Base-by-base conservation (phyloP, 169 alveolate species). In the Neospora caninum region DNA sequence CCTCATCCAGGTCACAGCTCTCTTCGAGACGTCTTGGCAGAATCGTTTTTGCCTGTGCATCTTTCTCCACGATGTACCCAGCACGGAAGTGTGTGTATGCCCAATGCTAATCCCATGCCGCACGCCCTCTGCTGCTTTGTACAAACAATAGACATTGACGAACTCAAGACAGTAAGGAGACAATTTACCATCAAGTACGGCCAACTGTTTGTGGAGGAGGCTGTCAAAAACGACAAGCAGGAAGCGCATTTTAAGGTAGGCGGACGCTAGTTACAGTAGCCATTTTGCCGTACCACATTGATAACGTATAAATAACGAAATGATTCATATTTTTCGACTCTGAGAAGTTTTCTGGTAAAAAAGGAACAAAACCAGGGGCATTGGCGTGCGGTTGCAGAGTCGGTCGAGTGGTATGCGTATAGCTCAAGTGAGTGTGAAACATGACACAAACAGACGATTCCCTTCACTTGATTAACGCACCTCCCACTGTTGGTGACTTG, bases 151-250 rank as follows among this genome's bases (percentile, higher is more conserved):
- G 95, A 83, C 20, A 88, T 93, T 36, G 95, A 93, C 54, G 95
- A 93, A 45, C 91, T 93, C 80, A 83, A 86, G 36, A 42, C 67
- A 10, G 95, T 93, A 34, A 54, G 95, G 70, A 78, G 67, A 73
- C 95, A 93, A 64, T 43, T 93, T 29, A 84, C 88, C n/a, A 88
- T 78, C 87, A 93, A 93, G 87, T 93, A 53, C 83, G 95, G 95
- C 42, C 91, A 88, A 38, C 82, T 29, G 7, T 88, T 93, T 70
- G 95, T 93, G n/a, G 95, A 93, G 43, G 54, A 67, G 41, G 95
- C 95, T 25, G 73, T 78, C 41, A 73, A 73, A 73, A 93, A 93
- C 31, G 93, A 86, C 6, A 73, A 93, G 58, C 93, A 93, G 73
- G 93, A 88, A 53, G 95, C 88, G 38, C 95, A 93, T 69, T 88